Evolutionary conservation across 2,329 filamentous ascomycete genomes (phyloP).

Genomic region (Pseudogymnoascus sp.): DNA sequence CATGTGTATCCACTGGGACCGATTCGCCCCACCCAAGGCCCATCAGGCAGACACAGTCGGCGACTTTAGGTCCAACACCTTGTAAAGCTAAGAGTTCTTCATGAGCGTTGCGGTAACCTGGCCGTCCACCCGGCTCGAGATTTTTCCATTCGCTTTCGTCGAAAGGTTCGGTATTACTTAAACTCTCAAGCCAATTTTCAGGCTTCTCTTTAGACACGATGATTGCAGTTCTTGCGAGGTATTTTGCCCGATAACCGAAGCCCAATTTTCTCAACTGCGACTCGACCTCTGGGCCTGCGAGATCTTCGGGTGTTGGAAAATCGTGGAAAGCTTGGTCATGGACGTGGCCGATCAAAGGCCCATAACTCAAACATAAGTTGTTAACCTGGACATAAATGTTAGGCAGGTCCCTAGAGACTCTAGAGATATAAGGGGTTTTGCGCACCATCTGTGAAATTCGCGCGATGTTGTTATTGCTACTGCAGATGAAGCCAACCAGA

Average conservation of each 20-base stretch:
- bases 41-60: constrained; percentile 95
- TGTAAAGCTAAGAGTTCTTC: constrained; percentile 69
- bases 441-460: constrained; percentile 89
- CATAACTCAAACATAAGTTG: constrained; percentile 83
- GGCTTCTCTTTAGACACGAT: constrained; percentile 64
- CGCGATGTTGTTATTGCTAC: constrained; percentile 96
- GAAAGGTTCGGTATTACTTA: constrained; percentile 67
- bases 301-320: constrained; percentile 68
- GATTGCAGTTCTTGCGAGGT: constrained; percentile 77
- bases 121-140: constrained; percentile 40
- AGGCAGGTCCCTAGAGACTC: neutral
- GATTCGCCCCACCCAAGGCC: constrained; percentile 92
- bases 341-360: constrained; percentile 64
- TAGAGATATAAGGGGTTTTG: neutral
- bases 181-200: constrained; percentile 64
- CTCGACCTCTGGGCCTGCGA: constrained; percentile 73
- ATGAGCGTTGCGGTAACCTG: constrained; percentile 70
- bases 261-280: constrained; percentile 71
- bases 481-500: constrained; percentile 91
- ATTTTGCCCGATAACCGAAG: constrained; percentile 91
- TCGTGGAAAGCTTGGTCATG: constrained; percentile 72
- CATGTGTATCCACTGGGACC: constrained; percentile 94
- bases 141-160: constrained; percentile 38
- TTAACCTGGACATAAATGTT: constrained; percentile 48
- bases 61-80: constrained; percentile 92